Conservation (phyloP, 768 basidiomycete genomes). For the Phylloporus scabripes region DNA sequence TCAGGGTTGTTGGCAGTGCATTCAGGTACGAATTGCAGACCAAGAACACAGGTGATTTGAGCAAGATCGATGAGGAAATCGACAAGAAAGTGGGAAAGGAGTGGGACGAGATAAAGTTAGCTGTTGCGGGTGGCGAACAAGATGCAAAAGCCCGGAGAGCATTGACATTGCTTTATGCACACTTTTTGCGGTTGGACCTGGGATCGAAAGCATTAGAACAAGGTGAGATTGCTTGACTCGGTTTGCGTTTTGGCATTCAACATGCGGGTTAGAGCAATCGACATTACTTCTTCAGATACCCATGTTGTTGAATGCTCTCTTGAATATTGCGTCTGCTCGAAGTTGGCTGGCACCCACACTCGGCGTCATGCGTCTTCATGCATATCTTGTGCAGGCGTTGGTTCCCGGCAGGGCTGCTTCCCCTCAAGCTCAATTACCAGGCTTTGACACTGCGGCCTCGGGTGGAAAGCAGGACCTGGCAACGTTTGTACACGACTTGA, state of each 20-base stretch:
- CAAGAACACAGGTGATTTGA: conserved; percentile 36
- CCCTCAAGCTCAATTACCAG: conserved; percentile 72
- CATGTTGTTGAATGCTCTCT: conserved; percentile 67
- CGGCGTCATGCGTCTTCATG: conserved; percentile 74
- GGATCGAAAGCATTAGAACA: conserved; percentile 46
- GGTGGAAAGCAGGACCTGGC: conserved; percentile 18
- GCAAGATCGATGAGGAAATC: conserved; percentile 49
- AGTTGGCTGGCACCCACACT: conserved; percentile 85
- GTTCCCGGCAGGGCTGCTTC: conserved; percentile 45
- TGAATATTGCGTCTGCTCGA: conserved; percentile 77
- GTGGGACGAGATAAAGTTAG: conserved; percentile 48
- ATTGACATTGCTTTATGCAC: conserved; percentile 75
- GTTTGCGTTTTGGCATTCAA: neutral
- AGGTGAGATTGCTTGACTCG: conserved; percentile 43
- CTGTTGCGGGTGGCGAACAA: conserved; percentile 36
- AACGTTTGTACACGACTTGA: conserved; percentile 13
- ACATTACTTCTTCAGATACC: conserved; percentile 68
- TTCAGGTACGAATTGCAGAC: conserved; percentile 52
- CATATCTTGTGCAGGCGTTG: conserved; percentile 80
- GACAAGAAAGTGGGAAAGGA: conserved; percentile 42
- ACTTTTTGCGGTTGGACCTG: conserved; percentile 67
- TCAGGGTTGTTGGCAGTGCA: conserved; percentile 63
- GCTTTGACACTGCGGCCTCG: conserved; percentile 43
- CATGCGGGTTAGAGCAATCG: conserved; percentile 54
- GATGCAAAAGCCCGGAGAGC: conserved; percentile 42